Conservation (phyloP, 495 filamentous ascomycete species). For the Penicillium flavigenum region DNA sequence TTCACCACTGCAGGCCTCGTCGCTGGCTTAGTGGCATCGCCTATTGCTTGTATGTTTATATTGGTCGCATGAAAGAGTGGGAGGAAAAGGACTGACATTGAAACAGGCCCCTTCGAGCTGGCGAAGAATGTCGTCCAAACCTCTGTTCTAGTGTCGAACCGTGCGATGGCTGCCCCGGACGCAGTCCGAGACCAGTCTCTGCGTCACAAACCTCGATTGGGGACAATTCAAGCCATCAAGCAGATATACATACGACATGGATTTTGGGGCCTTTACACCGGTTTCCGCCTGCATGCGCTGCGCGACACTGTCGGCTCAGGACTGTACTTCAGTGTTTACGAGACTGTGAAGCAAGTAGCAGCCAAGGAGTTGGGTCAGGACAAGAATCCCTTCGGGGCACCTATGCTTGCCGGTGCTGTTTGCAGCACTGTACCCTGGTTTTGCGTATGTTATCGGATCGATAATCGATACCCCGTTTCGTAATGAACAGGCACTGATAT, state of each 20-base stretch:
- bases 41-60: slow-evolving; percentile 74
- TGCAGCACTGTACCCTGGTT: slow-evolving; percentile 52
- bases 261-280: slow-evolving; percentile 77
- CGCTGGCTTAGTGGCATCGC: slow-evolving; percentile 75
- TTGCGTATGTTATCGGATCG: slow-evolving; percentile 36
- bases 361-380: slow-evolving; percentile 52
- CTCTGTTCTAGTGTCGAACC: slow-evolving; percentile 75
- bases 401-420: slow-evolving; percentile 47
- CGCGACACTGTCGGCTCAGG: slow-evolving; percentile 86
- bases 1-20: slow-evolving; percentile 77
- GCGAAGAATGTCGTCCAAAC: slow-evolving; percentile 91
- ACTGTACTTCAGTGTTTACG: slow-evolving; percentile 90
- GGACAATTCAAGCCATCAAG: slow-evolving; percentile 74
- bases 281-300: slow-evolving; percentile 76
- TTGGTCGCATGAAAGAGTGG: not conserved
- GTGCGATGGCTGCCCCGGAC: slow-evolving; percentile 57
- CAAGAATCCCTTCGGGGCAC: slow-evolving; percentile 41
- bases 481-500: slow-evolving; percentile 13
- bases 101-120: slow-evolving; percentile 82
- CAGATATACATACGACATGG: slow-evolving; percentile 80
- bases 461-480: slow-evolving; percentile 4
- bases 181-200: slow-evolving; percentile 59
- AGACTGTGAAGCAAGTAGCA: slow-evolving; percentile 82
- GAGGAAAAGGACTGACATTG: not conserved
- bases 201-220: slow-evolving; percentile 72